Evolutionary conservation across 164 flowering plant species (phyloP), one percentile per base, ranked within the genome.

Genomic region (Macadamia tetraphylla): DNA sequence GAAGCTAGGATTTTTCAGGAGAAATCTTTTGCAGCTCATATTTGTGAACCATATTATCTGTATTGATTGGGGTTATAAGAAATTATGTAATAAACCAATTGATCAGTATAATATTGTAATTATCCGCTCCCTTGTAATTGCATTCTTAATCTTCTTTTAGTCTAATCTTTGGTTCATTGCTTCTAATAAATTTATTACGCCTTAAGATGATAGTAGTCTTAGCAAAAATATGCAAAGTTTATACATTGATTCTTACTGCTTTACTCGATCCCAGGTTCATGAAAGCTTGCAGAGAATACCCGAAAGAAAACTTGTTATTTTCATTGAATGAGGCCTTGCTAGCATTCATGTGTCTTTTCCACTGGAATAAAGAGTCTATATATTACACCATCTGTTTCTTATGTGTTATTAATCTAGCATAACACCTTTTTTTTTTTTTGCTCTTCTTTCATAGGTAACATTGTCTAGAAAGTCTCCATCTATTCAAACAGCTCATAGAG

Each of bases 241-340:
- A 55, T 32, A 30, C 62, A 49, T 58, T 73, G 62, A 73, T 64
- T 32, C 46, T 63, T 59, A 1, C 23, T 64, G 0, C 72, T 60
- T 49, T 69, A 29, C 57, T 70, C 23, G 64, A 67, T 62, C 23
- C 71, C 81, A 94, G 99, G 99, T 95, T 60, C 99, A 95, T 81
- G 98, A 95, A 78, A 92, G 99, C 78, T 79, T 92, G 79, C 99
- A 95, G 80, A 87, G 99, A 79, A 95, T 95, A 60, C 94, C 98
- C 48, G 99, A 95, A 84, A 91, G 99, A 70, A 95, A 92, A 85
- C 99, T 92, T 73, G 99, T 95, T 66, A 91, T 92, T 79, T 95
- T 95, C 77, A 95, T 92, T 76, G 99, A 95, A 58, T 95, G 99
- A 97, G 99, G 99, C 32, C 99, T 98, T 79, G 98, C 99, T 58